A percentile compares a stretch with the other conserved stretches of the same genome.
phyloP scores from a whole-genome alignment of 208 protist species.

The Acanthamoeba sp. region DNA sequence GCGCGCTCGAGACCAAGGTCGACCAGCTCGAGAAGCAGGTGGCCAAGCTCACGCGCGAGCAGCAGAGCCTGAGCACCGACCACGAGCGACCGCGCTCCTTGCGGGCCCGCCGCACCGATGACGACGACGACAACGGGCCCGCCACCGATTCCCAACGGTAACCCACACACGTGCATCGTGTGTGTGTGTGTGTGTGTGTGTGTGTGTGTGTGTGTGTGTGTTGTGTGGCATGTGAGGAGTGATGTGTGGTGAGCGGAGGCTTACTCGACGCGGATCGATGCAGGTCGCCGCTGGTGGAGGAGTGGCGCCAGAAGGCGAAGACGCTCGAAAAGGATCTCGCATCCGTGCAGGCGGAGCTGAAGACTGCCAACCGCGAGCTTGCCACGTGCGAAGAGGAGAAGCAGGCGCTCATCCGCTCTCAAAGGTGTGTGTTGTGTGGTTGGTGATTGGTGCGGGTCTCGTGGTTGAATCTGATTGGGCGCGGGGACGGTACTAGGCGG shows the following conservation, averaged over 20 bases:
- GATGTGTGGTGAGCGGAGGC: too few species aligned
- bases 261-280: neutral
- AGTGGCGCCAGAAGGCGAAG: neutral
- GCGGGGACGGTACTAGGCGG: neutral
- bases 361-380: neutral
- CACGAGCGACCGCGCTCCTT: neutral
- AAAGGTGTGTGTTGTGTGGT: neutral
- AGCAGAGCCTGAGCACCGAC: neutral
- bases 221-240: too few species aligned
- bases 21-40: constrained; percentile 2
- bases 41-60: neutral
- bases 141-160: too few species aligned
- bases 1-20: neutral
- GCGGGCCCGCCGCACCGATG: neutral
- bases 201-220: too few species aligned
- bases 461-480: neutral
- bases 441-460: neutral
- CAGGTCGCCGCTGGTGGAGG: neutral
- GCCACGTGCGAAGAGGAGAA: neutral
- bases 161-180: too few species aligned
- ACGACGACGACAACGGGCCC: neutral
- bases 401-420: neutral
- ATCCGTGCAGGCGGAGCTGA: neutral
- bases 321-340: neutral
- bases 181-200: too few species aligned